Evolutionary conservation across 2,329 filamentous ascomycete genomes (phyloP), one percentile per base, ranked within the genome.

Genomic region (Beauveria bassiana): DNA sequence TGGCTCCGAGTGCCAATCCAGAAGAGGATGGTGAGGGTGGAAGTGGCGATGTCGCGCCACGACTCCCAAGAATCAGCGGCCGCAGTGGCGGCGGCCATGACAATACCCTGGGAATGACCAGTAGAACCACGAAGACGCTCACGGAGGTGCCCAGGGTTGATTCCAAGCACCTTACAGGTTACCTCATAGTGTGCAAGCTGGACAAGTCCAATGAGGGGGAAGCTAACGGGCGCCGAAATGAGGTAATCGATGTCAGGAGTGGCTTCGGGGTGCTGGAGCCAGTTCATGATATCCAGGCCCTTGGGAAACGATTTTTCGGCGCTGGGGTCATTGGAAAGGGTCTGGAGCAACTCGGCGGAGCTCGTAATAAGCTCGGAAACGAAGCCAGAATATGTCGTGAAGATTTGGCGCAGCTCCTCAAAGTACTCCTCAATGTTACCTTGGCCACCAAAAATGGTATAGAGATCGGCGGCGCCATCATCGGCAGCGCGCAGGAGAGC

Each of bases 361-460:
- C 86, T 84, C 31, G 83, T 82, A 70, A 99, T 84, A 66, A 98
- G 86, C 66, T 96, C 91, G 67, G 91, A 89, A 5, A 97, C 86
- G 67, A 99, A 96, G 31, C 89, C 89, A 14, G 90, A 88, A 77
- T 99, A 99, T 63, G 93, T 96, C 69, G 82, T 86, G 79, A 93
- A 93, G 62, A 98, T 85, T 74, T 96, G 89, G 61, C 95, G 87
- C 65, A 99, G 84, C 79, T 99, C 95, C 68, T 99, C 93, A 70
- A 99, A 99, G 78, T 99, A 99, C 78, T 99, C 96, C 77, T 99
- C 93, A 66, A 99, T 98, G 76, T 99, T 99, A 69, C 95, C 95
- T 75, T 99, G 95, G 7, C 95, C 95, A 63, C 95, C 95, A 68
- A 98, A 96, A 64, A 99, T 92, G 66, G 88, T 93, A 79, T 96